Evolutionary conservation across 1,139 yeast genomes (phyloP), one percentile per base, ranked within the genome.

Genomic region (Scheffersomyces parashehatae): DNA sequence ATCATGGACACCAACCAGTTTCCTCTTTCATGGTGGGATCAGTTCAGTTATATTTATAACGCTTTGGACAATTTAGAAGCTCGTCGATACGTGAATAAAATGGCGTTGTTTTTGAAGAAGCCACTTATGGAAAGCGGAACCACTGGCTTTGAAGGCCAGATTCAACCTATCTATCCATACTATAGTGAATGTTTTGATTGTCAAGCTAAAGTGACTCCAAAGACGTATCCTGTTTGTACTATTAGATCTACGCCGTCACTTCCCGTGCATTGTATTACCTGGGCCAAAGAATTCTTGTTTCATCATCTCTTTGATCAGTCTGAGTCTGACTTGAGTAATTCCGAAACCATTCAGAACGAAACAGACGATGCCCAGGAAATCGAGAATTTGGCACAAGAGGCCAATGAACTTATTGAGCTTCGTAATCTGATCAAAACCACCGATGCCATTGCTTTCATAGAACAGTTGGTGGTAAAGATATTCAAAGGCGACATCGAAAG

Each of bases 31-130:
- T 95, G 97, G 96, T 95, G 95, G 79, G 64, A 68, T 33, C 83
- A 83, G 51, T 93, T 93, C 59, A 81, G 81, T 52, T 72, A 86
- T 43, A 83, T 90, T 11, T 90, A 85, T 70, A 95, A 93, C 58
- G 99, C 99, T 0, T 75, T 95, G 49, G 99, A 95, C 62, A 95
- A 95, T 59, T 69, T 91, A 35, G 96, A 90, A 46, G 99, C 99
- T 0, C 75, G 99, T 54, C 69, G 93, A 14, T 88, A 90, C 61
- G 97, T 95, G 40, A 95, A 95, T 62, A 78, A 81, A 49, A 83
- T 91, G 71, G 83, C 93, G 13, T 75, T 91, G 16, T 85, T 87
- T 46, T 70, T 88, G 29, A 72, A 77, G 35, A 85, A 77, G 35
- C 96, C 96, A 2, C 74, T 91, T 42, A 82, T 93, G 77, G 99